Conservation (phyloP, 495 filamentous ascomycete genomes). For the Penicillium nucicola region DNA sequence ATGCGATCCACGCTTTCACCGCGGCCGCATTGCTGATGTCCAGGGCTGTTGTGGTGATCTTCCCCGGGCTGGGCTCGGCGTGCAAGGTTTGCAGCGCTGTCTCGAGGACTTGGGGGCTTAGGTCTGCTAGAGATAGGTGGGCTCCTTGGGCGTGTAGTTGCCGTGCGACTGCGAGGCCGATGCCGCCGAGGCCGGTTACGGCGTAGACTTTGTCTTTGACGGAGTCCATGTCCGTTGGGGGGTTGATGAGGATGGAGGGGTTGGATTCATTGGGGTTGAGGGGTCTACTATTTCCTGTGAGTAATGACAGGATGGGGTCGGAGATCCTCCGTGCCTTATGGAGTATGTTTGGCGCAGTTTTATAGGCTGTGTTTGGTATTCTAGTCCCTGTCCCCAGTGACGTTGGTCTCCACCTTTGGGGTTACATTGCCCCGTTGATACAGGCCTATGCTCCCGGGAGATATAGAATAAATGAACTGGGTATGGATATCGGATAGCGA, state of each 20-base stretch:
- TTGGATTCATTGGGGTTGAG: too few relatives aligned
- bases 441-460: too few relatives aligned
- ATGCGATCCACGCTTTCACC: constrained; percentile 47
- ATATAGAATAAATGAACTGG: too few relatives aligned
- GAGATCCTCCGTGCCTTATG: constrained; percentile 4
- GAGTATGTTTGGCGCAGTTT: too few relatives aligned
- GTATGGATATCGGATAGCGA: too few relatives aligned
- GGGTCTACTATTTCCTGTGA: not conserved
- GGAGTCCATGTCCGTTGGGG: constrained; percentile 15
- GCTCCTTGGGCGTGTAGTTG: constrained; percentile 48
- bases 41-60: constrained; percentile 30
- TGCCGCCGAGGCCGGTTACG: constrained; percentile 55
- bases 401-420: not conserved
- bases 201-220: constrained; percentile 47
- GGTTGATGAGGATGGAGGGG: not conserved
- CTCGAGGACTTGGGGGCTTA: constrained; percentile 36
- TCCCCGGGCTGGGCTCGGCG: not conserved
- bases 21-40: constrained; percentile 36
- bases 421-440: too few relatives aligned
- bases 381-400: too few relatives aligned
- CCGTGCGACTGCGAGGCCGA: constrained; percentile 54
- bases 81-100: constrained; percentile 13
- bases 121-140: constrained; percentile 50
- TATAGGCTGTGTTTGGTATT: not conserved
- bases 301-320: constrained; percentile 4